Conservation (phyloP, 352 stramenopile genomes). For the Pythium rhizo-oryzae region DNA sequence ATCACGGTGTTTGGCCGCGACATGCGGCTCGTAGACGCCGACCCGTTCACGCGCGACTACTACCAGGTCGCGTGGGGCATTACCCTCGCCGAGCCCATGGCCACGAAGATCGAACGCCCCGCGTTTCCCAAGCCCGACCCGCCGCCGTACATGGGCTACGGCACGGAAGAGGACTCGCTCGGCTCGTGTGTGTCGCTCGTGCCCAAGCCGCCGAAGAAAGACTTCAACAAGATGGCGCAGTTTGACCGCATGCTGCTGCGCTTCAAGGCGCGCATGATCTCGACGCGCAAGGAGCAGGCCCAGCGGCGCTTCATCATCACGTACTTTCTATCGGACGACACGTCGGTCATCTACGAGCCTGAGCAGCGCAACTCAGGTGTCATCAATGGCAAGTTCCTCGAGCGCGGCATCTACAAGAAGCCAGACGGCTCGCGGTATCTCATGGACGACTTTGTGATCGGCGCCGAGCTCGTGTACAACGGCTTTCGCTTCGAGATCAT, state of each 20-base stretch:
- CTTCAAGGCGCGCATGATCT: constrained; percentile 73
- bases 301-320: constrained; percentile 82
- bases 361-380: constrained; percentile 80
- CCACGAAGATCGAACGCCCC: constrained; percentile 45
- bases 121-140: constrained; percentile 62
- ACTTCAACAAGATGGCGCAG: constrained; percentile 79
- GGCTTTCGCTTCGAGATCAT: constrained; percentile 77
- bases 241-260: constrained; percentile 81
- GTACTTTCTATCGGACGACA: constrained; percentile 86
- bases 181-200: constrained; percentile 62
- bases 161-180: constrained; percentile 77
- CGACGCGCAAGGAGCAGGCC: constrained; percentile 72
- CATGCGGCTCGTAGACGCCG: constrained; percentile 78
- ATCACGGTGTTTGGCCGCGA: constrained; percentile 69
- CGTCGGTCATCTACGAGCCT: constrained; percentile 73
- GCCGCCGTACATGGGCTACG: constrained; percentile 74
- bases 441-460: constrained; percentile 61
- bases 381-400: constrained; percentile 86
- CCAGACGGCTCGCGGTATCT: constrained; percentile 56
- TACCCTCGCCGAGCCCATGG: constrained; percentile 44
- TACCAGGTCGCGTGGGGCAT: constrained; percentile 71
- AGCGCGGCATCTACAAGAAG: constrained; percentile 73
- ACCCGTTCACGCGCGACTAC: constrained; percentile 78
- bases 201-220: constrained; percentile 75
- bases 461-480: constrained; percentile 61